Evolutionary conservation across 2,329 filamentous ascomycete genomes (phyloP).

Genomic region (Sclerotinia spermophila): DNA sequence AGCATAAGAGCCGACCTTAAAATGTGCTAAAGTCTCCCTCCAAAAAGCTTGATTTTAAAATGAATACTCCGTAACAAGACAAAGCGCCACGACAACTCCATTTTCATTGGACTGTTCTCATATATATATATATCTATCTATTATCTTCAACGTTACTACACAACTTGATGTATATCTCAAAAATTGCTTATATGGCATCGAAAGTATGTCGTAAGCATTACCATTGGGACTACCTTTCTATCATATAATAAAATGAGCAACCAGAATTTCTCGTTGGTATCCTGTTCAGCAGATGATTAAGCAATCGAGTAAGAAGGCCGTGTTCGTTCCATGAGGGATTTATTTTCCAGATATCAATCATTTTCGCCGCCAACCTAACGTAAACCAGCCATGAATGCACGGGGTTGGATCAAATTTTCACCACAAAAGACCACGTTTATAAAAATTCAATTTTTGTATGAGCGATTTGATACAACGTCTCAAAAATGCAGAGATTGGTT

Average conservation of each 20-base stretch:
- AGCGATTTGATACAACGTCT: slow-evolving; percentile 9
- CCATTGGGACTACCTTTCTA: neutral
- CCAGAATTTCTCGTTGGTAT: neutral
- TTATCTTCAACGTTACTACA: neutral
- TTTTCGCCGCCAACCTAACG: neutral
- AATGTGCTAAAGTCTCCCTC: neutral
- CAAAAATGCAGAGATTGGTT: neutral
- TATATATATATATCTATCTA: no score
- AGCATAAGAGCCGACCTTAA: neutral
- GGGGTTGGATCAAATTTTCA: neutral
- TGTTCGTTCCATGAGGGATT: slow-evolving; percentile 9
- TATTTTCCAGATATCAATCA: slow-evolving; percentile 3
- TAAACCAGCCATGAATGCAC: neutral
- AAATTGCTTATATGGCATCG: no score
- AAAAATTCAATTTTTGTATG: slow-evolving; percentile 4
- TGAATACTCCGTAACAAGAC: neutral
- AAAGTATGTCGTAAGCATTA: neutral
- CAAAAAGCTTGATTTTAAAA: slow-evolving; percentile 2
- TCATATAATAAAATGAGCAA: neutral
- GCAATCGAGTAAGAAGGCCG: neutral
- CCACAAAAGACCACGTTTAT: neutral
- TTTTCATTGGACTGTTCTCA: neutral
- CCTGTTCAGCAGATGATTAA: neutral
- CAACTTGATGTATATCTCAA: neutral
- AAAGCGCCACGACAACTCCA: neutral